Base-by-base conservation (phyloP, 176 grass and related monocot genomes). In the Carex cristatella region DNA sequence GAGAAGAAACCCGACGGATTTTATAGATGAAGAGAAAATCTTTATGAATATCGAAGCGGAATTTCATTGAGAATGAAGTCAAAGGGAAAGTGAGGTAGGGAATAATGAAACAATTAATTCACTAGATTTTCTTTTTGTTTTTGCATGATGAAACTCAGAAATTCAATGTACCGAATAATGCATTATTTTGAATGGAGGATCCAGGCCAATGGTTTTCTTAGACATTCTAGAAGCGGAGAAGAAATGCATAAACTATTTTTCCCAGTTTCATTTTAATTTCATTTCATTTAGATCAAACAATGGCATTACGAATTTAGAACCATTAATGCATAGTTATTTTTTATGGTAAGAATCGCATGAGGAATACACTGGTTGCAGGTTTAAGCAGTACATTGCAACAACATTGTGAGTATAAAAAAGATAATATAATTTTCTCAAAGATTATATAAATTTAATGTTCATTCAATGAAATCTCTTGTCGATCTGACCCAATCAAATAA, bases 101-200 rank as follows among this genome's bases (percentile, higher is more conserved):
- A 65, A 65, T 82, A 65, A 49, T 76, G 46, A 10, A 76, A 76
- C 72, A 76, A 76, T 76, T 7, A 75, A 54, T 30, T 76, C 38
- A 65, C n/a, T 15, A 82, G 80, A 65, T 49, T 65, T 49, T 82
- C 42, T 82, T 82, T 40, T 66, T 67, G 79, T 81, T 81, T 76
- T 55, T 76, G 72, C 48, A 76, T 76, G 23, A 12, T 0, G 7
- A 76, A 55, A 55, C 3, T 75, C 48, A 12, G 72, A 76, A 75
- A 55, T 76, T 13, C 72, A 76, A 76, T 76, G 48, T 54, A 14
- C 23, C 9, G 23, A 54, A 75, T 75, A 53, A 75, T 54, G 19
- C 71, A 54, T 55, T 48, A 54, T 55, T 46, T 31, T 55, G 10
- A 4, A 55, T 31, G 48, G 4, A 28, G 27, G 72, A 14, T 76